Evolutionary conservation across 768 basidiomycete genomes (phyloP).

Genomic region (Boletus tylopilopsis): DNA sequence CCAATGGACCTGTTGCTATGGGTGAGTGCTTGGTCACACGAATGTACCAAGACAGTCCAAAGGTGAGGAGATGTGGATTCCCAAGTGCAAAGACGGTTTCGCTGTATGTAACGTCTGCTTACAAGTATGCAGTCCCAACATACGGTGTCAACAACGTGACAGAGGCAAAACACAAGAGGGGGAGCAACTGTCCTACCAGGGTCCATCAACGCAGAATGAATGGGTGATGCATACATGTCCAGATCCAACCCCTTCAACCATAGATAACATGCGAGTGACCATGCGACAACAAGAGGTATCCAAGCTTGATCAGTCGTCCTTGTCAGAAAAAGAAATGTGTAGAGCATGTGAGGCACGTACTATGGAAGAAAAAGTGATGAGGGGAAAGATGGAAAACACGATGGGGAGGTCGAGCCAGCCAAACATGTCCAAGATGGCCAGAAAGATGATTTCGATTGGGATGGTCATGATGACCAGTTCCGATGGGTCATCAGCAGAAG

Average conservation of each 20-base stretch:
- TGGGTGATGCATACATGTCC: constrained; percentile 90
- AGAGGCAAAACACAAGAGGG: constrained; percentile 72
- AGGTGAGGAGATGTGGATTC: too few relatives aligned
- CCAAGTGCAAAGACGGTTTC: background rate
- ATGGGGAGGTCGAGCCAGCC: constrained; percentile 76
- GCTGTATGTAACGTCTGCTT: background rate
- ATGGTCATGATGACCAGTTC: constrained; percentile 64
- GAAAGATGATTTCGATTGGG: constrained; percentile 78
- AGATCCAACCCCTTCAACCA: constrained; percentile 81
- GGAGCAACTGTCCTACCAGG: constrained; percentile 75
- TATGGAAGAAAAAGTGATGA: constrained; percentile 70
- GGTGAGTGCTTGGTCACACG: too few relatives aligned
- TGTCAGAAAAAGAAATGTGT: background rate
- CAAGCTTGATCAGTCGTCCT: constrained; percentile 47
- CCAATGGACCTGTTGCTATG: too few relatives aligned
- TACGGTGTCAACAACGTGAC: constrained; percentile 32
- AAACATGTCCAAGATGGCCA: constrained; percentile 56
- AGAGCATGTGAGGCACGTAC: constrained; percentile 53
- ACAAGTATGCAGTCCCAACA: too few relatives aligned
- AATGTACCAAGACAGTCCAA: too few relatives aligned
- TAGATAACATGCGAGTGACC: constrained; percentile 66
- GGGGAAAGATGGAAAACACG: constrained; percentile 62
- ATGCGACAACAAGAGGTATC: constrained; percentile 66
- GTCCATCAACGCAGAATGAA: constrained; percentile 88
- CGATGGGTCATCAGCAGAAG: constrained; percentile 29